Evolutionary conservation across 495 filamentous ascomycete genomes (phyloP).

Genomic region (Aspergillus olivimuriae): DNA sequence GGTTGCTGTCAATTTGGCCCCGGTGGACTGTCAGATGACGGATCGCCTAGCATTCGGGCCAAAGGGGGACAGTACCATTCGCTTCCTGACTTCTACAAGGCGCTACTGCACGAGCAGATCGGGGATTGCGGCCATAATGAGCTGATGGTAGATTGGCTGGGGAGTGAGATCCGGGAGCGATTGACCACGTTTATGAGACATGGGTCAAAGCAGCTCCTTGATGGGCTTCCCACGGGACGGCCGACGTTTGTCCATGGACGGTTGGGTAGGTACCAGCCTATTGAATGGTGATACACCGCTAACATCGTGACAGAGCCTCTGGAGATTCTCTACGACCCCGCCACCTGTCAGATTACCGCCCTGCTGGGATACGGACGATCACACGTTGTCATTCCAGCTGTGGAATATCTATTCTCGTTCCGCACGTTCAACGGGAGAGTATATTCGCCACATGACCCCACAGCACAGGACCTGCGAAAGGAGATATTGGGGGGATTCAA

Average conservation of each 20-base stretch:
- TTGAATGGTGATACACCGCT: background rate
- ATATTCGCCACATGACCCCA: background rate
- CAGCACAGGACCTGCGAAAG: background rate
- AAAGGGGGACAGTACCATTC: background rate
- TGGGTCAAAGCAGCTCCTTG: background rate
- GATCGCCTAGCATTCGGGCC: background rate
- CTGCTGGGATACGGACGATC: background rate
- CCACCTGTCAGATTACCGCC: background rate
- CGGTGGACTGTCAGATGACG: background rate
- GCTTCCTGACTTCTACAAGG: background rate
- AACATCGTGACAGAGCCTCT: too few relatives aligned
- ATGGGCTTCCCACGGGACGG: background rate
- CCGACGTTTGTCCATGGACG: conserved; percentile 1
- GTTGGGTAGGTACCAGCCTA: background rate
- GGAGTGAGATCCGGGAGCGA: background rate
- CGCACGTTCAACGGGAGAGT: background rate
- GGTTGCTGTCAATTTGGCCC: background rate
- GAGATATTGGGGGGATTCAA: background rate
- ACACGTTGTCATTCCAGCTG: background rate
- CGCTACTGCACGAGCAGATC: background rate
- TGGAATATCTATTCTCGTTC: conserved; percentile 1
- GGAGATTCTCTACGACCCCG: background rate
- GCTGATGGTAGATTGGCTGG: background rate
- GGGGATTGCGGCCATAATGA: background rate
- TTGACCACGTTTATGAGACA: background rate